These are phyloP conservation scores for Trichoderma afroharzianum DNA, from an alignment of 2,329 filamentous ascomycete species.

Conservation along the genomic window DNA sequence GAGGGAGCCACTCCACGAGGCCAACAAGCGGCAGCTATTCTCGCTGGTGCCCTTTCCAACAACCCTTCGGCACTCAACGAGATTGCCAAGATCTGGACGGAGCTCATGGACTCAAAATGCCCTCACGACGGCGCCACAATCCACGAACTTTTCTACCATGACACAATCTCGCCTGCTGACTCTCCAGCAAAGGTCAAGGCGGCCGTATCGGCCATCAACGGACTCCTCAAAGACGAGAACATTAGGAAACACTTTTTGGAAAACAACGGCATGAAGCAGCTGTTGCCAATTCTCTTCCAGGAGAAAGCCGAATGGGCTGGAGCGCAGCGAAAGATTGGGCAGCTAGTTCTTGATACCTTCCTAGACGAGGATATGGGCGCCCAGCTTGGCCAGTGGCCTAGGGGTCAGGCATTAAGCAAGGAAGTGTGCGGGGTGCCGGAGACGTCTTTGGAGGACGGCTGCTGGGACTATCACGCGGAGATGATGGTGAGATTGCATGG, in stretches of 20 bases:
- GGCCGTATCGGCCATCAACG: constrained; percentile 50
- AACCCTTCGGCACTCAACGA: constrained; percentile 58
- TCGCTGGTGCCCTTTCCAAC: constrained; percentile 60
- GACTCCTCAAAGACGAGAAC: constrained; percentile 50
- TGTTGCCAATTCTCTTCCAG: constrained; percentile 51
- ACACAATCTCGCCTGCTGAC: constrained; percentile 33
- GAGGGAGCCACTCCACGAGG: constrained; percentile 37
- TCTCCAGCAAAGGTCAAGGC: constrained; percentile 32
- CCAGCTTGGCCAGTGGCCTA: constrained; percentile 54
- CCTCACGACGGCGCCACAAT: constrained; percentile 27
- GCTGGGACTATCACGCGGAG: constrained; percentile 55
- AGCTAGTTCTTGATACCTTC: constrained; percentile 62
- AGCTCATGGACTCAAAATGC: constrained; percentile 40
- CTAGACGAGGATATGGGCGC: constrained; percentile 64
- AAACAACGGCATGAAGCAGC: constrained; percentile 49
- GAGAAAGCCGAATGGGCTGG: constrained; percentile 47
- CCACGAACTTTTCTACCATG: constrained; percentile 39
- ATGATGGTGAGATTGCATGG: constrained; percentile 37
- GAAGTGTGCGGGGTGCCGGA: constrained; percentile 34
- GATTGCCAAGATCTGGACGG: constrained; percentile 47
- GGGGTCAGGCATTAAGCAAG: constrained; percentile 31
- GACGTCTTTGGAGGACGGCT: constrained; percentile 43
- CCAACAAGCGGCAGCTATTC: constrained; percentile 53
- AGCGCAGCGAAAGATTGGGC: constrained; percentile 52
- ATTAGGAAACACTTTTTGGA: constrained; percentile 56